A percentile compares a stretch with the other conserved stretches of the same genome.
These are phyloP conservation scores for Arachis stenosperma DNA, from an alignment of 306 rosid genomes.

Conservation along the genomic window DNA sequence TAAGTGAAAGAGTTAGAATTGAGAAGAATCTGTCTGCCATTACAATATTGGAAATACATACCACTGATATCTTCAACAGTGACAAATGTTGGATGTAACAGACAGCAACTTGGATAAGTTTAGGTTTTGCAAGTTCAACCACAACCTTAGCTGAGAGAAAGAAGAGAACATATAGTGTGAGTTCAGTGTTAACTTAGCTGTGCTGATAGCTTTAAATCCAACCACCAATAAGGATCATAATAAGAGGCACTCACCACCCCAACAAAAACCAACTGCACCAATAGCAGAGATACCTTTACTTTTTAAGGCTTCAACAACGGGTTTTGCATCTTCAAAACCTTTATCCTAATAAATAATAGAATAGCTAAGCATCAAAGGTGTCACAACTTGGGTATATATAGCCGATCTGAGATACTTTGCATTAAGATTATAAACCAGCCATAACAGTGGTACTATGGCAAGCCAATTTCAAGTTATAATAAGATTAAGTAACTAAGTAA, in stretches of 20 bases:
- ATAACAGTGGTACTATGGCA: neutral
- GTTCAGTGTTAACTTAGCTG: too few relatives aligned
- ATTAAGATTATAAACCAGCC: neutral
- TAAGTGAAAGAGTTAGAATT: constrained; percentile 18
- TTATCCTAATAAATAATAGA: constrained; percentile 50
- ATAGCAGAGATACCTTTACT: too few relatives aligned
- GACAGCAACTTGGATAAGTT: too few relatives aligned
- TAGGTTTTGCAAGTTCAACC: too few relatives aligned
- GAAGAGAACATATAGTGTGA: too few relatives aligned
- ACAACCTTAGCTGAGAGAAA: too few relatives aligned
- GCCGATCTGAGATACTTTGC: neutral
- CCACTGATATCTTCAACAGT: constrained; percentile 66
- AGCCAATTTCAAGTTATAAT: neutral
- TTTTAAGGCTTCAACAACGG: too few relatives aligned
- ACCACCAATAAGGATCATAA: neutral
- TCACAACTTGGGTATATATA: neutral
- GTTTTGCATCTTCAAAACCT: constrained; percentile 28
- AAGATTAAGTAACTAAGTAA: neutral
- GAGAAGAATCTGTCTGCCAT: constrained; percentile 11
- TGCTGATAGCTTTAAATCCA: too few relatives aligned
- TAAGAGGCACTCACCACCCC: too few relatives aligned
- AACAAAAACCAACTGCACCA: constrained; percentile 29
- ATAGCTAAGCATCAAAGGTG: neutral
- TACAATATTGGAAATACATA: constrained; percentile 41
- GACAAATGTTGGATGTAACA: too few relatives aligned